Percentiles rank a stretch among this genome's conserved stretches.
phyloP scores from a whole-genome alignment of 2,329 filamentous ascomycete genomes.

The Ramichloridium luteum region DNA sequence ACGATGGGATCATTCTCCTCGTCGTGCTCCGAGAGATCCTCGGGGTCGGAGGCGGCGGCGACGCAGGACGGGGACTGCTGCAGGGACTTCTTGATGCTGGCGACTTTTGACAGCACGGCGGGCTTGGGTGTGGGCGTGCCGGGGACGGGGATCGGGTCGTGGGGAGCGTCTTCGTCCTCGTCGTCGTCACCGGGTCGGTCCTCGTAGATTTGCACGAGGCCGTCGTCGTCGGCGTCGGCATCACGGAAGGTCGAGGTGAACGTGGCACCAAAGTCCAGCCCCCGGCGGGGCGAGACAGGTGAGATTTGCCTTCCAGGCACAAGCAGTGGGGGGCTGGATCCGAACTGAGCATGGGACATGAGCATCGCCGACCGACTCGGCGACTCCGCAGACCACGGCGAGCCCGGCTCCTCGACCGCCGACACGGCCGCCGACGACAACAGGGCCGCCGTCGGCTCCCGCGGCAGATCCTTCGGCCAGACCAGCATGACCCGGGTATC shows the following conservation, averaged over 20 bases:
- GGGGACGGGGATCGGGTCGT: constrained; percentile 18
- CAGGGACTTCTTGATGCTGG: constrained; percentile 4
- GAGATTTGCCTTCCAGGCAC: constrained; percentile 51
- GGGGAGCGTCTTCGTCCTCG: constrained; percentile 38
- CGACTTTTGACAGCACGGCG: neutral
- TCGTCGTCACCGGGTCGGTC: constrained; percentile 47
- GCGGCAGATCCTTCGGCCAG: constrained; percentile 57
- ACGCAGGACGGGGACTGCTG: constrained; percentile 11
- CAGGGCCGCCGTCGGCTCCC: constrained; percentile 34
- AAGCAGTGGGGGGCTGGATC: constrained; percentile 50
- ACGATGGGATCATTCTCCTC: constrained; percentile 93
- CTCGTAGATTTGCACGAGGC: constrained; percentile 59
- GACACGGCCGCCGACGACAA: neutral
- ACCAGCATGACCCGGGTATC: constrained; percentile 79
- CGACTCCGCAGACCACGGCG: constrained; percentile 50
- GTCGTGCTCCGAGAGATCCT: constrained; percentile 65
- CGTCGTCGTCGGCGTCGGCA: constrained; percentile 28
- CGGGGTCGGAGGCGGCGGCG: constrained; percentile 25
- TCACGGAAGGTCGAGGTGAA: constrained; percentile 32
- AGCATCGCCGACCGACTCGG: constrained; percentile 34
- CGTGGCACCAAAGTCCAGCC: constrained; percentile 30
- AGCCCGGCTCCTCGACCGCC: constrained; percentile 54
- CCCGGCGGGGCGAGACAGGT: constrained; percentile 61
- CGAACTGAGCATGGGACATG: constrained; percentile 36
- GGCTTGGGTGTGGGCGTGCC: constrained; percentile 11